These are phyloP conservation scores for Yamadazyma sp. DNA, from an alignment of 1,139 yeast species.

Conservation along the genomic window DNA sequence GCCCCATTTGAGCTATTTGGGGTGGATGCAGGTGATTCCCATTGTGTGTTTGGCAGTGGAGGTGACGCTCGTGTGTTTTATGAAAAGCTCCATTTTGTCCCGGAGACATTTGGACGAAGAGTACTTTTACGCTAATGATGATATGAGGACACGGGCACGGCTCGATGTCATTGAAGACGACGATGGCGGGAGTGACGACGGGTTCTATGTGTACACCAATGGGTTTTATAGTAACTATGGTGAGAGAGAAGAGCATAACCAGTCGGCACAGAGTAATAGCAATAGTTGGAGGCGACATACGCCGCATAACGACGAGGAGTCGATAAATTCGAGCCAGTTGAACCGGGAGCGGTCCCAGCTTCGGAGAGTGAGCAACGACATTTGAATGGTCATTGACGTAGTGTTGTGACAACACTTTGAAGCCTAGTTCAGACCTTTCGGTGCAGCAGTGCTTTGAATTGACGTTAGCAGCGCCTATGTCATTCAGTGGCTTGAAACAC, in stretches of 20 bases:
- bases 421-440: too few species aligned
- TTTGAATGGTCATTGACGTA: too few species aligned
- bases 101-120: conserved; percentile 38
- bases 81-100: conserved; percentile 39
- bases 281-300: conserved; percentile 24
- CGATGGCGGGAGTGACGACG: conserved; percentile 45
- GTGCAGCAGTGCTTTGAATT: too few species aligned
- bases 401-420: too few species aligned
- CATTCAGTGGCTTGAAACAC: too few species aligned
- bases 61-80: conserved; percentile 40
- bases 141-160: conserved; percentile 29
- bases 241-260: conserved; percentile 16
- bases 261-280: conserved; percentile 15
- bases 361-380: conserved; percentile 10
- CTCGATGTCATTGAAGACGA: conserved; percentile 17
- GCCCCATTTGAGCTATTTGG: conserved; percentile 41
- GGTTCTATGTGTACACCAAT: conserved; percentile 45
- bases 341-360: conserved; percentile 12
- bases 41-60: conserved; percentile 35
- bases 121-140: conserved; percentile 31
- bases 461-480: too few species aligned
- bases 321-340: conserved; percentile 17
- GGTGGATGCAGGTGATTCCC: conserved; percentile 47
- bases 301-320: conserved; percentile 20
- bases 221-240: conserved; percentile 34